These are phyloP conservation scores for Prototheca stagnorum DNA, from an alignment of 163 green algal species.

Conservation along the genomic window DNA sequence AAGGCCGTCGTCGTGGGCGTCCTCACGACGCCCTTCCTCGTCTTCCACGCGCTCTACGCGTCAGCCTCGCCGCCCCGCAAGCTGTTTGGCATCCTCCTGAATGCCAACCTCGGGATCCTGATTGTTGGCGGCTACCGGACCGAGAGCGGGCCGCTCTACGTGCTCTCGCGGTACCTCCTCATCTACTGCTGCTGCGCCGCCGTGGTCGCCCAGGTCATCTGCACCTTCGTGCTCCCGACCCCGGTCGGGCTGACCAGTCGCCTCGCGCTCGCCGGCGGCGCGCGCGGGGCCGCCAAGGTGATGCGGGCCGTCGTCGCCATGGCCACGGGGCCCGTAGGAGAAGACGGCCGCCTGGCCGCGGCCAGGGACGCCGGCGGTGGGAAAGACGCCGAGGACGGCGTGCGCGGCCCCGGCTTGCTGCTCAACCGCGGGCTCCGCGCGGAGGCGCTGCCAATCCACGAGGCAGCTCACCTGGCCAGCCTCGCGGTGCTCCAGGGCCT, in stretches of 20 bases:
- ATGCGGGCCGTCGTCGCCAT: not conserved
- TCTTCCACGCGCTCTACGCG: not conserved
- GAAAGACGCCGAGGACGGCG: not conserved
- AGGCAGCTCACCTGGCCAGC: too few relatives aligned
- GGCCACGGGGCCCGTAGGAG: not conserved
- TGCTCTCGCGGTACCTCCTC: not conserved
- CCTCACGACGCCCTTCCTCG: not conserved
- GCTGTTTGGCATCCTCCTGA: not conserved
- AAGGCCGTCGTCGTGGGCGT: not conserved
- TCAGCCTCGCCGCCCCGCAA: not conserved
- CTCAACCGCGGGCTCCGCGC: too few relatives aligned
- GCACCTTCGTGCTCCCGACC: not conserved
- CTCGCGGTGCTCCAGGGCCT: too few relatives aligned
- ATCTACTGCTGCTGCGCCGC: not conserved
- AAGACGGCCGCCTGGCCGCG: not conserved
- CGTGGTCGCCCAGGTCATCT: too few relatives aligned
- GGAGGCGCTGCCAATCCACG: too few relatives aligned
- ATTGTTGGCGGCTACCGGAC: not conserved
- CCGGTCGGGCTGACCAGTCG: not conserved
- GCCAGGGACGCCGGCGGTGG: not conserved
- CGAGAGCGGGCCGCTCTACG: not conserved
- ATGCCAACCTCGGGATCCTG: not conserved
- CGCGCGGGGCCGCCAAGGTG: not conserved
- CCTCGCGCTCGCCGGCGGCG: not conserved
- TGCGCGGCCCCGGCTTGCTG: too few relatives aligned